Percentiles rank a stretch among this genome's conserved stretches.
Conservation (phyloP, 805 yeast species). For the Cyberlindnera samutprakarnensis region DNA sequence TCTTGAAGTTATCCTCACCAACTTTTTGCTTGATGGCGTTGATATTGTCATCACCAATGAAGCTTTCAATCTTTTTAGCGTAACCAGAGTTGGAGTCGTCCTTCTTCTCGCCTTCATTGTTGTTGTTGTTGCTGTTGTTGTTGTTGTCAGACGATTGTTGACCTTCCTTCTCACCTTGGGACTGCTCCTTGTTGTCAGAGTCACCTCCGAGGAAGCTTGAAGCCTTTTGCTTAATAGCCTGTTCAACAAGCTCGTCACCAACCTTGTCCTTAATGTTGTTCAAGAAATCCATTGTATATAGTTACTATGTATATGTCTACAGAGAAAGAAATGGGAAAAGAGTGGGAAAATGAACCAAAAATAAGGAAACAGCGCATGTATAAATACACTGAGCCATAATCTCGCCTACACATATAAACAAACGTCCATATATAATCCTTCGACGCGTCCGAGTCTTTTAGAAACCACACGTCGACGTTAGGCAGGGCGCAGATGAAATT, state of each 20-base stretch:
- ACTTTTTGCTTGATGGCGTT: conserved; percentile 21
- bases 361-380: no score
- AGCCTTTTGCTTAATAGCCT: conserved; percentile 9
- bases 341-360: no score
- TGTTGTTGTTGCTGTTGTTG: conserved; percentile 1
- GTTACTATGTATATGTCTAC: no score
- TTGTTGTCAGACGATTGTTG: not conserved
- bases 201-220: conserved; percentile 2
- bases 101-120: conserved; percentile 5
- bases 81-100: conserved; percentile 12
- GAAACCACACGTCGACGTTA: no score
- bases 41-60: conserved; percentile 25
- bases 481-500: no score
- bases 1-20: conserved; percentile 25
- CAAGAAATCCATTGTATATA: conserved; percentile 16
- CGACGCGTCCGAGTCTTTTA: no score
- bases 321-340: no score
- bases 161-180: conserved; percentile 1
- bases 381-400: no score
- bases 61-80: conserved; percentile 23
- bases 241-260: conserved; percentile 10
- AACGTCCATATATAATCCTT: no score
- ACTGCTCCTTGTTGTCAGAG: not conserved
- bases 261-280: conserved; percentile 13
- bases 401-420: no score